These are phyloP conservation scores for Pseudotsuga menziesii DNA, from an alignment of 75 land plant genomes.

Conservation along the genomic window DNA sequence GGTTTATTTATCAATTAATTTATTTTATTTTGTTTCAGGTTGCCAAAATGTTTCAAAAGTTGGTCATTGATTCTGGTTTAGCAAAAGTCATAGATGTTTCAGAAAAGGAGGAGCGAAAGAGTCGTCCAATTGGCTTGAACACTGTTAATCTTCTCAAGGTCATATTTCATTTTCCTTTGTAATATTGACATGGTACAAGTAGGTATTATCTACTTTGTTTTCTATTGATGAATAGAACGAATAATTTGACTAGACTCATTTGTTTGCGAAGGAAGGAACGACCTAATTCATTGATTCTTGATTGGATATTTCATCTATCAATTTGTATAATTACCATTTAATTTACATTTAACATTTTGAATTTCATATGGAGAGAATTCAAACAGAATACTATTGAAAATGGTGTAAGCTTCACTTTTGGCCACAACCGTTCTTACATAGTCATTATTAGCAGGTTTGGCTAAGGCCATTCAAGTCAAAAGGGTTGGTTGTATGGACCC, in stretches of 20 bases:
- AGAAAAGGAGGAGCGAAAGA: slow-evolving; percentile 75
- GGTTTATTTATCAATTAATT: not conserved
- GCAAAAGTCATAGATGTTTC: slow-evolving; percentile 55
- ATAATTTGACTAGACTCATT: not conserved
- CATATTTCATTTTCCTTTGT: not conserved
- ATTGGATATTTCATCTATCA: too few relatives aligned
- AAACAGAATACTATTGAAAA: too few relatives aligned
- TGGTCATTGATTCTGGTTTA: slow-evolving; percentile 52
- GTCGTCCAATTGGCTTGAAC: slow-evolving; percentile 85
- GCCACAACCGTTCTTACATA: too few relatives aligned
- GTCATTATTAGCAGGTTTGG: too few relatives aligned
- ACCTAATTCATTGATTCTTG: not conserved
- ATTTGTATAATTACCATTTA: too few relatives aligned
- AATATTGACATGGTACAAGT: slow-evolving; percentile 5
- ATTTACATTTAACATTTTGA: too few relatives aligned
- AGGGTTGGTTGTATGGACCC: too few relatives aligned
- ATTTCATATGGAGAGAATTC: too few relatives aligned
- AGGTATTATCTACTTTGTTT: slow-evolving; percentile 1
- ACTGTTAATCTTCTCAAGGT: slow-evolving; percentile 98
- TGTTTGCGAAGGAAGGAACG: not conserved
- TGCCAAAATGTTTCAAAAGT: slow-evolving; percentile 77
- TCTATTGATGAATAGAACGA: not conserved
- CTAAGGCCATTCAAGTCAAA: too few relatives aligned
- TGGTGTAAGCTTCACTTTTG: too few relatives aligned
- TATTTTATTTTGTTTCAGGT: slow-evolving; percentile 39